These are phyloP conservation scores for Fraxinus latifolia DNA, from an alignment of 305 asterid species.

Conservation along the genomic window DNA sequence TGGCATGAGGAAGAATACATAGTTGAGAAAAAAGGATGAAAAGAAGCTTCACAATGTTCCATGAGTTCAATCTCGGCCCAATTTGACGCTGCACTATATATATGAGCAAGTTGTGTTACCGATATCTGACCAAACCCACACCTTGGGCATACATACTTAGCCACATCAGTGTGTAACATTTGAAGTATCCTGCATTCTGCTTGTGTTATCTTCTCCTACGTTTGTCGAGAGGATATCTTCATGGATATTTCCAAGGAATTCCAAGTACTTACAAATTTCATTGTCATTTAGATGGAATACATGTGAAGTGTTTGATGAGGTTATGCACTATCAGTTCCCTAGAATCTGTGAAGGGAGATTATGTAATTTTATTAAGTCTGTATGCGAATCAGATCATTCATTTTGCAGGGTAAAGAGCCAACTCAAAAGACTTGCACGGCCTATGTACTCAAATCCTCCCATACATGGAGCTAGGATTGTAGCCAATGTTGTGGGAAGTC, in stretches of 20 bases:
- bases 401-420: slow-evolving; percentile 86
- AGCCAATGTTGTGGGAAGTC: slow-evolving; percentile 79
- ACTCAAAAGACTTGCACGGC: slow-evolving; percentile 86
- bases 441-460: slow-evolving; percentile 98
- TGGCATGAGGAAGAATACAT: not conserved
- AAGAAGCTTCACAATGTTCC: not conserved
- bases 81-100: not conserved
- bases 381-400: not conserved
- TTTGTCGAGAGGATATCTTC: not conserved
- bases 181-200: not conserved
- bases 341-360: not conserved
- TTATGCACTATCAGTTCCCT: not conserved
- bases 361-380: not conserved
- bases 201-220: not conserved
- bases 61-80: not conserved
- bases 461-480: slow-evolving; percentile 92
- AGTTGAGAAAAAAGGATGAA: not conserved
- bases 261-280: not conserved
- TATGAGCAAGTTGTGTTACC: not conserved
- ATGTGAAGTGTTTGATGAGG: not conserved
- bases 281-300: not conserved
- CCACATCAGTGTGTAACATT: not conserved
- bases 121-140: not conserved
- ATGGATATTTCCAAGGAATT: not conserved
- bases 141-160: not conserved